Percentiles rank a stretch among this genome's conserved stretches.
These are phyloP conservation scores for Teratosphaeria zuluensis DNA, from an alignment of 2,329 filamentous ascomycete genomes.

Conservation along the genomic window DNA sequence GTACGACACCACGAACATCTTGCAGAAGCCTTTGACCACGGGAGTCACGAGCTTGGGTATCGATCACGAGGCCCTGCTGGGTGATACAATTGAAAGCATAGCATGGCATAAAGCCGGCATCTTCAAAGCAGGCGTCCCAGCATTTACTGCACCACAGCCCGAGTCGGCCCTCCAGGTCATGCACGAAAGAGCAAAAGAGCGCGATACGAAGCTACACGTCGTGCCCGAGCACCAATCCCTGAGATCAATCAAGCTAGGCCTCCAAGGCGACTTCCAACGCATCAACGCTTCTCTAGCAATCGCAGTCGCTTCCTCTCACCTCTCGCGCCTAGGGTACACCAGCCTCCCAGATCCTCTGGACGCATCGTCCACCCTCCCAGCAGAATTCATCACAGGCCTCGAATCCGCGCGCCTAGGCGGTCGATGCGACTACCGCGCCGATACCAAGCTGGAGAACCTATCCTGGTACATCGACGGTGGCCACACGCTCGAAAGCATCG, in stretches of 20 bases:
- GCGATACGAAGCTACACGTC: constrained; percentile 38
- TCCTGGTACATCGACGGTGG: constrained; percentile 81
- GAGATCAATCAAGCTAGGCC: constrained; percentile 43
- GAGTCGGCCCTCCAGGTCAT: constrained; percentile 47
- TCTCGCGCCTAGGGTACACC: constrained; percentile 36
- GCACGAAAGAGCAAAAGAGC: constrained; percentile 44
- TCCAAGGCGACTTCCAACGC: constrained; percentile 54
- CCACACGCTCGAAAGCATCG: constrained; percentile 76
- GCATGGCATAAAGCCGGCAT: constrained; percentile 91
- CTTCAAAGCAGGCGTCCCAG: constrained; percentile 57
- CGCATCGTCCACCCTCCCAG: constrained; percentile 41
- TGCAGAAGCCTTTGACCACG: constrained; percentile 59
- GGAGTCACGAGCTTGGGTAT: constrained; percentile 75
- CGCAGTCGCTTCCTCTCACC: constrained; percentile 49
- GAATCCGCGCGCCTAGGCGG: constrained; percentile 60
- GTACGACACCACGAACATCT: constrained; percentile 83
- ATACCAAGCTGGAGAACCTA: constrained; percentile 40
- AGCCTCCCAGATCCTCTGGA: constrained; percentile 32
- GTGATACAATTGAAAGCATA: constrained; percentile 68
- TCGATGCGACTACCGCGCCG: constrained; percentile 60
- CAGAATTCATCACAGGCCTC: constrained; percentile 55
- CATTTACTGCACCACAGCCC: constrained; percentile 53
- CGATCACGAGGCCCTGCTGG: constrained; percentile 75
- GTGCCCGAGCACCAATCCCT: constrained; percentile 41
- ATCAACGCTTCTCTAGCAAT: constrained; percentile 53